These are phyloP conservation scores for Vitis labrusca DNA, from an alignment of 164 flowering plant species.

Conservation along the genomic window DNA sequence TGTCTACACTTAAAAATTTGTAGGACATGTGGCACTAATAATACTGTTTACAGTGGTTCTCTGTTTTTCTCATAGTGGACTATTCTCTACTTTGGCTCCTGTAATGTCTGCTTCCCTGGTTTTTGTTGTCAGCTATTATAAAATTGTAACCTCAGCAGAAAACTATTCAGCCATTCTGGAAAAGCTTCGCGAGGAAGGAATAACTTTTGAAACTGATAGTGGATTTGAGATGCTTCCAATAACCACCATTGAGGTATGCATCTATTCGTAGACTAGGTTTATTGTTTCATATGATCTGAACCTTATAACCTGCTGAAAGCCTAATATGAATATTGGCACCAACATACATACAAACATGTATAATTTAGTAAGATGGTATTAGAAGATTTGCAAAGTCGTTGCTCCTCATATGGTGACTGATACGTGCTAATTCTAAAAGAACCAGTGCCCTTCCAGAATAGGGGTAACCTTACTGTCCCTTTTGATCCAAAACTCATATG, in stretches of 20 bases:
- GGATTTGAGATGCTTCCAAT: constrained; percentile 88
- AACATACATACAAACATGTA: neutral
- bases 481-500: too few species aligned
- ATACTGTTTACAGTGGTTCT: neutral
- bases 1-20: neutral
- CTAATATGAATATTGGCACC: neutral
- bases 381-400: neutral
- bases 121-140: constrained; percentile 53
- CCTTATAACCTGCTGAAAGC: neutral
- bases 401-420: neutral
- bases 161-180: constrained; percentile 57
- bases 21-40: neutral
- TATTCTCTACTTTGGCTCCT: neutral
- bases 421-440: neutral
- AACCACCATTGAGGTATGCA: constrained; percentile 65
- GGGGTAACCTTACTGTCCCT: too few species aligned
- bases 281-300: neutral
- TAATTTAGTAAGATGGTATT: neutral
- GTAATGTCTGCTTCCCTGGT: neutral
- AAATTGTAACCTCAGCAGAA: constrained; percentile 70
- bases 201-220: constrained; percentile 79
- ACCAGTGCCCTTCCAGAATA: too few species aligned
- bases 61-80: neutral
- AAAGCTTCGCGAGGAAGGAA: constrained; percentile 79
- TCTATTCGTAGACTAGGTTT: neutral